These are phyloP conservation scores for Pezicula rhizophila DNA, from an alignment of 2,329 filamentous ascomycete species.

Conservation along the genomic window DNA sequence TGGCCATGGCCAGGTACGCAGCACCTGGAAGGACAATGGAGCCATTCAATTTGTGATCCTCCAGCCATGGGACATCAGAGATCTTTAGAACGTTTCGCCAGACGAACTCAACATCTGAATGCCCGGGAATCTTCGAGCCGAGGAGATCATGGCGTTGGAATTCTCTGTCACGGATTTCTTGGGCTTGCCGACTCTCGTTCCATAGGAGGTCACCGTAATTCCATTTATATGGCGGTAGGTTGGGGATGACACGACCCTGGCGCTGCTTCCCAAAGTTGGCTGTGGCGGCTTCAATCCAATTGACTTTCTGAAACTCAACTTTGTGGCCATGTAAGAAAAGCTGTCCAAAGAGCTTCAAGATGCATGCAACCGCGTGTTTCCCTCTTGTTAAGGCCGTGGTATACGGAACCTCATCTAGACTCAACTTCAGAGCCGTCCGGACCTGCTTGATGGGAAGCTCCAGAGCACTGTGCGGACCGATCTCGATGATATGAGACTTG, in stretches of 20 bases:
- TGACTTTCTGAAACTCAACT: conserved; percentile 5
- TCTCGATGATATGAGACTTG: conserved; percentile 7
- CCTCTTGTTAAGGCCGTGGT: conserved; percentile 5
- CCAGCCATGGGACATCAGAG: conserved; percentile 34
- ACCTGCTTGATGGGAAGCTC: conserved; percentile 7
- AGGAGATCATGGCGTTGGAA: conserved; percentile 32
- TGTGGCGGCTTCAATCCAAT: too few relatives aligned
- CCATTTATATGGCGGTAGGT: conserved; percentile 41
- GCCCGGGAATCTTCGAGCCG: conserved; percentile 24
- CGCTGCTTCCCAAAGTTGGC: too few relatives aligned
- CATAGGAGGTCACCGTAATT: conserved; percentile 42
- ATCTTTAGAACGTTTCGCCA: conserved; percentile 24
- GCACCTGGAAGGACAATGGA: conserved; percentile 41
- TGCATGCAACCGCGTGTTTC: background rate
- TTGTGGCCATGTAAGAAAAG: conserved; percentile 4
- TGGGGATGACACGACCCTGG: conserved; percentile 8
- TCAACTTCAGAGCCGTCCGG: too few relatives aligned
- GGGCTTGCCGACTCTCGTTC: conserved; percentile 43
- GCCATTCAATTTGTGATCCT: conserved; percentile 39
- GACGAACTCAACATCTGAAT: conserved; percentile 3
- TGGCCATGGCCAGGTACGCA: conserved; percentile 40
- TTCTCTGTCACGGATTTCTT: conserved; percentile 32
- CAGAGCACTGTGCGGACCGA: conserved; percentile 14
- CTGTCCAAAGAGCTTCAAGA: conserved; percentile 5
- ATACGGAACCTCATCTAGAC: conserved; percentile 8